Conservation (phyloP, 2,329 filamentous ascomycete genomes). For the Ceratocystis alfenasii region DNA sequence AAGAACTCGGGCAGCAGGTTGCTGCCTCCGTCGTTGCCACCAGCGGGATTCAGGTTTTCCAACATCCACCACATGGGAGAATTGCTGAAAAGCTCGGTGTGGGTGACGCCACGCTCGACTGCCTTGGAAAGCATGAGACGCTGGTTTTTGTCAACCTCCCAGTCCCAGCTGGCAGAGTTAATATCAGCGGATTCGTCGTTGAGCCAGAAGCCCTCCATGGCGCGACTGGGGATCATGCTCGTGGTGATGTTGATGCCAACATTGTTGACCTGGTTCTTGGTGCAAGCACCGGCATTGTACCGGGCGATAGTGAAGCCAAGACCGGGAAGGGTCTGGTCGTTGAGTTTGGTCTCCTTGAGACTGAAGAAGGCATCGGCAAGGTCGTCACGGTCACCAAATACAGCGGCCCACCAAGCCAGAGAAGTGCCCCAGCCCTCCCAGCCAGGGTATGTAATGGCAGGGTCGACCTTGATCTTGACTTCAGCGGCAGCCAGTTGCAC, state of each 20-base stretch:
- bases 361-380: conserved; percentile 34
- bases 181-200: conserved; percentile 31
- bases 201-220: conserved; percentile 34
- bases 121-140: conserved; percentile 33
- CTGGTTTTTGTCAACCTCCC: conserved; percentile 33
- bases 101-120: conserved; percentile 29
- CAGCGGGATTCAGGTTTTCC: conserved; percentile 34
- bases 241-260: conserved; percentile 30
- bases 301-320: conserved; percentile 35
- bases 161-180: conserved; percentile 32
- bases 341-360: conserved; percentile 27
- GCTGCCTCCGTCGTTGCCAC: conserved; percentile 30
- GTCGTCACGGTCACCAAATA: conserved; percentile 33
- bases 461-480: conserved; percentile 16
- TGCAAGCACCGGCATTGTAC: conserved; percentile 35
- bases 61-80: conserved; percentile 38
- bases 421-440: conserved; percentile 37
- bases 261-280: conserved; percentile 29
- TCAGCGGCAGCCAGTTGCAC: conserved; percentile 12
- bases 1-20: conserved; percentile 34
- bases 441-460: conserved; percentile 29
- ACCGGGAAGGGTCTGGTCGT: conserved; percentile 29
- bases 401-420: conserved; percentile 35
- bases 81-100: conserved; percentile 37
- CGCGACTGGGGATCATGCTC: conserved; percentile 31